Evolutionary conservation across 176 grass and related monocot species (phyloP), one percentile per base, ranked within the genome.

Genomic region (Elymus sibiricus): DNA sequence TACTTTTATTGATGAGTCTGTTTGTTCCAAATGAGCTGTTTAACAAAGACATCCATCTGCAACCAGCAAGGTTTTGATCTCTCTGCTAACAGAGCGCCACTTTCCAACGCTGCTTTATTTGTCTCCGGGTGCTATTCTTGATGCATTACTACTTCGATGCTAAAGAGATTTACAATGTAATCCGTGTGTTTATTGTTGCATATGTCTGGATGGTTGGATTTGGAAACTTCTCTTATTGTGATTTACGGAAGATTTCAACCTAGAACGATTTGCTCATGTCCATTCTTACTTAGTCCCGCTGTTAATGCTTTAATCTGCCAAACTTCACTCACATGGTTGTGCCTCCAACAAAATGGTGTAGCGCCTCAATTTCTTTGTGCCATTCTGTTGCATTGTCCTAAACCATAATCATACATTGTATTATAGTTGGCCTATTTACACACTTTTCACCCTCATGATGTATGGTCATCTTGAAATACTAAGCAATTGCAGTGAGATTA

Each of bases 131-230:
- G 59, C 65, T 98, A 28, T 98, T 98, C 75, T 86, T 98, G 87
- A 98, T 98, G 96, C 95, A 98, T 43, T 93, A 98, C 66, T 98
- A 98, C 88, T 98, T 95, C 90, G 91, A 98, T 77, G 93, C 93
- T 84, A 98, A 95, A 86, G 96, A 98, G 82, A 98, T 98, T 79
- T 98, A 98, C 87, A 98, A 95, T 88, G 96, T 93, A 55, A 98
- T 98, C 83, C 93, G 93, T 80, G 81, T 98, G 59, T 98, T 98
- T 66, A 98, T 98, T 79, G 93, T 93, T 87, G 91, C 96, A 82
- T 98, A 98, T 89, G 96, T 95, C 64, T 98, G 93, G 96, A 98
- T 98, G 96, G 95, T 93, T 82, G 96, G 96, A 47, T 98, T 98
- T 89, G 96, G 96, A 46, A 98, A 98, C 84, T 98, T 98, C 71